Evolutionary conservation across 768 basidiomycete species (phyloP).

Genomic region (Lentinula lateritia): DNA sequence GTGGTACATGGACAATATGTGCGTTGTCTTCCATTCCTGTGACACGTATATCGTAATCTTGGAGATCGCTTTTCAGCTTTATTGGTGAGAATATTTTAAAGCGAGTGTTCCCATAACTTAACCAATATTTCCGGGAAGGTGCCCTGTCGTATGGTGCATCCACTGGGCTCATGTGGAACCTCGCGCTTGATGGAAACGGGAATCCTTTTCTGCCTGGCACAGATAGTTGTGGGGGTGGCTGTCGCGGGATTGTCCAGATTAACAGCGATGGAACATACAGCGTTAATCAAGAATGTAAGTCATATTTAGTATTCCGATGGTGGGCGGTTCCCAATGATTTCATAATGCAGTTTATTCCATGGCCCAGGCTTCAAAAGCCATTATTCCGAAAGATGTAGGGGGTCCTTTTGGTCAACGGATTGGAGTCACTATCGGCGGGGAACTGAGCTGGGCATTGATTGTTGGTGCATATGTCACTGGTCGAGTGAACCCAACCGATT

Average conservation of each 20-base stretch:
- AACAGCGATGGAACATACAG: constrained; percentile 58
- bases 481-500: constrained; percentile 47
- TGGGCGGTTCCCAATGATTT: neutral
- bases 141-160: constrained; percentile 23
- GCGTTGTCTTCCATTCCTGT: constrained; percentile 10
- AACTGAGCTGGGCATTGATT: constrained; percentile 49
- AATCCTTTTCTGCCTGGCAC: constrained; percentile 51
- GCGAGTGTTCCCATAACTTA: neutral
- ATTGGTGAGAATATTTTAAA: constrained; percentile 12
- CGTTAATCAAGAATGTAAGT: constrained; percentile 69
- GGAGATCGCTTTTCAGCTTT: constrained; percentile 10
- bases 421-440: constrained; percentile 56
- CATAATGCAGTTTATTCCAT: constrained; percentile 48
- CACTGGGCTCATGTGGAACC: constrained; percentile 68
- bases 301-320: neutral
- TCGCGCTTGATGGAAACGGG: constrained; percentile 56
- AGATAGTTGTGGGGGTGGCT: constrained; percentile 56
- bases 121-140: neutral
- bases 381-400: constrained; percentile 59
- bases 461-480: constrained; percentile 64
- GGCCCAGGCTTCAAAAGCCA: constrained; percentile 71
- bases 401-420: constrained; percentile 70
- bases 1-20: constrained; percentile 74
- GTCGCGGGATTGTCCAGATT: constrained; percentile 62
- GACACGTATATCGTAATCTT: neutral